Evolutionary conservation across 148 eudicot genomes (phyloP), one percentile per base, ranked within the genome.

Genomic region (Heliamphora exappendiculata): DNA sequence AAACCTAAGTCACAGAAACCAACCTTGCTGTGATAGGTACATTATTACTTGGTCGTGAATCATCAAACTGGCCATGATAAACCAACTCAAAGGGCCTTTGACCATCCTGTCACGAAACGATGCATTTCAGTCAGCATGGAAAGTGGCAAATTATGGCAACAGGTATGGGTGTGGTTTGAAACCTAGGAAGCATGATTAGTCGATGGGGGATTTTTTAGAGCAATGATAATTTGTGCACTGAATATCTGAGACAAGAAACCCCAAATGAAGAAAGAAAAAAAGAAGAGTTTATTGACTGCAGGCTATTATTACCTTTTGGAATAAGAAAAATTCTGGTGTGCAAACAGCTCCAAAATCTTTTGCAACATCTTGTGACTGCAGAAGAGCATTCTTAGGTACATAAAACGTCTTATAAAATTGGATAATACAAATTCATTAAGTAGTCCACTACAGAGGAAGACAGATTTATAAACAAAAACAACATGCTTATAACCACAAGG

Each of bases 21-120:
- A 75, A 93, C 98, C 98, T 94, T 79, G 97, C 97, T 45, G 96
- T 92, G 68, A 91, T 82, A 9, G 83, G 88, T 72, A 93, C 82
- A 69, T 83, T 88, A 55, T 83, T 95, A 67, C 89, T 86, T 57
- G 99, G 99, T 70, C 97, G 81, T 31, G 97, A 95, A 87, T 93
- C 99, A 80, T 92, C 99, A 85, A 91, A 95, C 82, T 95, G 99
- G 6, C 99, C 99, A 58, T 91, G 99, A 80, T 93, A 92, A 34
- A 91, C 99, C 71, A 95, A 90, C 87, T 93, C 94, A 83, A 92
- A 95, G 17, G 96, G 97, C 82, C 94, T 86, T 74, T 97, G 85
- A 57, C 97, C 99, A 39, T 88, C 97, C 96, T 91, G 88, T 62
- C 9, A 29, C 60, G 36, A 53, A 22, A 12, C 29, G 42, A 70